Base-by-base conservation (phyloP, 345 rosid genomes). In the Sapria himalayana region DNA sequence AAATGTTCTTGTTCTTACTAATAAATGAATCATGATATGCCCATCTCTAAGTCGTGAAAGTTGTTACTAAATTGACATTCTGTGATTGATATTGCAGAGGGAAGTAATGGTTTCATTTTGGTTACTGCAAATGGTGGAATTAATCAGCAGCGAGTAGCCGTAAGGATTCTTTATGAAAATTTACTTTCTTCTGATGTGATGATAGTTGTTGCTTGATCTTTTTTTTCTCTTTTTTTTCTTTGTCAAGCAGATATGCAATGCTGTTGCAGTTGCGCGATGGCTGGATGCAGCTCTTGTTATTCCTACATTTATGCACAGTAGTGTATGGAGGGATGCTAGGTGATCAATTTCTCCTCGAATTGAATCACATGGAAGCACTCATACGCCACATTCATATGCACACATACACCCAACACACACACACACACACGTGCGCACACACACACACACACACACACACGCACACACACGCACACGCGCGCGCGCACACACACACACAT, bases 121-220 rank as follows among this genome's bases (percentile, higher is more conserved):
- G 58, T 82, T 43, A 89, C 98, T 48, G 95, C 95, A 50, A 89
- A 89, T 69, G 98, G 98, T 46, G 98, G 98, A 15, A 72, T 89
- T 27, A 89, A 76, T 57, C 98, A 89, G 74, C 98, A 82, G 55
- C 59, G 95, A 51, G 98, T 89, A 13, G 93, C 98, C 51, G 98
- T 82, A 71, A 76, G 93, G 7, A 22, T 29, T 15, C 15, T 42
- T 33, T 29, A 25, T 19, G 10, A 9, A 7, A 37, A 36, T 13
- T 25, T n/a, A n/a, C n/a, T 34, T 33, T 29, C 22, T 29, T 35
- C 25, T 36, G 24, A 42, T 49, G 43, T 14, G 25, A 0, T 42
- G n/a, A 20, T 25, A 29, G 19, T 2, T 20, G 10, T 22, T 34
- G 1, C 15, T 33, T 33, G 33, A 4, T 29, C 18, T 37, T 25